Conservation (phyloP, 345 rosid species). For the Eucalyptus shirleyi region DNA sequence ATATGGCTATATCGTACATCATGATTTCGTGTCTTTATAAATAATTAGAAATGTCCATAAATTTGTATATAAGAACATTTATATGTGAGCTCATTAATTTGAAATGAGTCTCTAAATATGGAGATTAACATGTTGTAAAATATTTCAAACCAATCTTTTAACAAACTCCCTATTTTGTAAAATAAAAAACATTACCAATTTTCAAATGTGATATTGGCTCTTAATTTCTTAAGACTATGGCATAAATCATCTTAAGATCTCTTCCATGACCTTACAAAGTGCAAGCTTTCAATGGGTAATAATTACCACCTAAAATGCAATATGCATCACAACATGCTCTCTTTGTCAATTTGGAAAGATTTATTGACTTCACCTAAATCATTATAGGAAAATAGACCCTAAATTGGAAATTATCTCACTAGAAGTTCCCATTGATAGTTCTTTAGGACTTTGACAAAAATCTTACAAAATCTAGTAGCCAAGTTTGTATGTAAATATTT, state of each 20-base stretch:
- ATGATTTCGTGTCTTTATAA: neutral
- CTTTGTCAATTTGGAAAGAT: neutral
- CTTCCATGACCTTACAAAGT: neutral
- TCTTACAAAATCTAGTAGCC: neutral
- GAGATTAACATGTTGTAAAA: neutral
- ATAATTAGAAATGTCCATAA: neutral
- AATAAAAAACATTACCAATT: neutral
- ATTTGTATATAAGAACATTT: neutral
- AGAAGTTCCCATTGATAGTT: neutral
- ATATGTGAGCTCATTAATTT: neutral
- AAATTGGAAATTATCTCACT: neutral
- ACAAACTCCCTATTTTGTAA: neutral
- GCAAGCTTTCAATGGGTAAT: neutral
- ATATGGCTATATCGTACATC: neutral
- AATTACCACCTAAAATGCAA: neutral
- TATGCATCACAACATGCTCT: neutral
- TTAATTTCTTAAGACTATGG: neutral
- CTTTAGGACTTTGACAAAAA: neutral
- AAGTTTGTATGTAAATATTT: neutral
- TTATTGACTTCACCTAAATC: neutral
- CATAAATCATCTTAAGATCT: too few relatives aligned
- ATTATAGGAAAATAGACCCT: neutral
- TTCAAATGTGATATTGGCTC: neutral
- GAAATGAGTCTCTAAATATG: neutral
- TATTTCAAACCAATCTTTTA: neutral